A percentile compares a stretch with the other conserved stretches of the same genome.
Evolutionary conservation across 2,329 filamentous ascomycete genomes (phyloP).

Genomic region (Neopestalotiopsis sp.): DNA sequence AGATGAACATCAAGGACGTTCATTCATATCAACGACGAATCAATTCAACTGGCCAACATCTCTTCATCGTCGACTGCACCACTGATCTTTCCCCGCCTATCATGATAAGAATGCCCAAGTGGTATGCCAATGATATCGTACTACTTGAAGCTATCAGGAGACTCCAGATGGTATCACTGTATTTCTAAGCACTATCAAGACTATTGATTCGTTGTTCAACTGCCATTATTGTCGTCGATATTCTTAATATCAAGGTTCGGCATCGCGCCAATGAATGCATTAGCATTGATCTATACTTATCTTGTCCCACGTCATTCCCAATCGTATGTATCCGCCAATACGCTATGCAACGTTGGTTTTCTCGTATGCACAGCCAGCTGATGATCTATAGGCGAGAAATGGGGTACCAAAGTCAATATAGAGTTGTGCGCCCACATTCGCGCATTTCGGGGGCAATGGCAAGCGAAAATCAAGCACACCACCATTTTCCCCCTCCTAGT

Average conservation of each 20-base stretch:
- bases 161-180: neutral
- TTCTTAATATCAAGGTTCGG: neutral
- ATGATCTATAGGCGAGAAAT: neutral
- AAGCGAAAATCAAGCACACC: neutral
- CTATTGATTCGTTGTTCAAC: neutral
- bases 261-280: neutral
- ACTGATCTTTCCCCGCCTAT: neutral
- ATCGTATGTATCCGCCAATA: neutral
- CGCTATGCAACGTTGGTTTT: neutral
- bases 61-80: neutral
- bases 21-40: too few species aligned
- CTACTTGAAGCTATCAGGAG: neutral
- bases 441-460: neutral
- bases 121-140: neutral
- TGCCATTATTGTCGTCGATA: neutral
- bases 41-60: neutral
- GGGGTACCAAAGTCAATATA: neutral
- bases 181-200: neutral
- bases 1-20: too few species aligned
- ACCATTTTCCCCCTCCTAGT: neutral
- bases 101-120: neutral
- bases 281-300: neutral
- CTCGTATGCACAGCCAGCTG: neutral
- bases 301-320: neutral
- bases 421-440: neutral